These are phyloP conservation scores for Arabidopsis suecica DNA, from an alignment of 345 rosid species.

Conservation along the genomic window DNA sequence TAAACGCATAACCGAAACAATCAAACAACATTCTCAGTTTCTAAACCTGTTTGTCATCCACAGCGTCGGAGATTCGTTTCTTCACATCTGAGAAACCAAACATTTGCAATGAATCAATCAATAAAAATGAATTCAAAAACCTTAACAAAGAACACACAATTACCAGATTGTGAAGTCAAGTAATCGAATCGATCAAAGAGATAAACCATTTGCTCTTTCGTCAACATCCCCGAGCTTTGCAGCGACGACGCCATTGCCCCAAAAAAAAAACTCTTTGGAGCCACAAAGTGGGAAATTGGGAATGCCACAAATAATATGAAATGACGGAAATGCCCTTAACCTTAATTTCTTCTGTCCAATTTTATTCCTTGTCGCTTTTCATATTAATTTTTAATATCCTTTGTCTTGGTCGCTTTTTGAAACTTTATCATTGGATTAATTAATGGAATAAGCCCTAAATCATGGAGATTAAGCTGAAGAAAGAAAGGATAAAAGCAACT, in stretches of 20 bases:
- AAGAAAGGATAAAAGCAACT: not conserved
- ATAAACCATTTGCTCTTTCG: slow-evolving; percentile 65
- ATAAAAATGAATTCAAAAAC: not conserved
- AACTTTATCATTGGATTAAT: too few relatives aligned
- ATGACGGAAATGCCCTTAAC: slow-evolving; percentile 13
- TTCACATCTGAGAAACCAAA: slow-evolving; percentile 61
- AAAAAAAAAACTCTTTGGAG: not conserved
- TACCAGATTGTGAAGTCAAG: slow-evolving; percentile 71
- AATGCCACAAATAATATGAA: not conserved
- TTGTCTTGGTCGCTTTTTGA: too few relatives aligned
- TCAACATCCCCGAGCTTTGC: slow-evolving; percentile 63
- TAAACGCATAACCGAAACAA: not conserved
- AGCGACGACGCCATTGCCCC: slow-evolving; percentile 35
- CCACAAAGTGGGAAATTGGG: not conserved
- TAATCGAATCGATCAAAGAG: slow-evolving; percentile 75
- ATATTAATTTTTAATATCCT: too few relatives aligned
- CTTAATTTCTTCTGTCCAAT: too few relatives aligned
- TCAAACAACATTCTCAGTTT: not conserved
- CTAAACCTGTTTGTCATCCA: slow-evolving; percentile 71
- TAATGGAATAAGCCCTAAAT: not conserved
- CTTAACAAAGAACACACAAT: not conserved
- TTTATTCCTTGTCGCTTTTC: too few relatives aligned
- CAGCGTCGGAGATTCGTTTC: slow-evolving; percentile 78
- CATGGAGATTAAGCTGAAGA: not conserved
- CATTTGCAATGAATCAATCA: not conserved